These are phyloP conservation scores for Thelonectria olida DNA, from an alignment of 2,329 filamentous ascomycete species.

Conservation along the genomic window DNA sequence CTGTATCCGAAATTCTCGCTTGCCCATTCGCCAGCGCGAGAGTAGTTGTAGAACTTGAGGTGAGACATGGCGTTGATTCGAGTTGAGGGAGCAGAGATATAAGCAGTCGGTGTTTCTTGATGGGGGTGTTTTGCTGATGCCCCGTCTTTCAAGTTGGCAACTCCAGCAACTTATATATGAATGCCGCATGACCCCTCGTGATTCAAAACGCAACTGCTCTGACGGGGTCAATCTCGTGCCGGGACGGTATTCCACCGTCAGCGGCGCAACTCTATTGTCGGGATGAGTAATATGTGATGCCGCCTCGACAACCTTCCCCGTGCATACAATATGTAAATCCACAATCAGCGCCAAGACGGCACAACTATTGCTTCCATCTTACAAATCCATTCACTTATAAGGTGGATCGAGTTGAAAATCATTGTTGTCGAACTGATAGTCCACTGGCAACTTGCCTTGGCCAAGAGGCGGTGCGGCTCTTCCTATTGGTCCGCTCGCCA, in stretches of 20 bases:
- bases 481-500: slow-evolving; percentile 17
- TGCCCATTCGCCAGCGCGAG: slow-evolving; percentile 41
- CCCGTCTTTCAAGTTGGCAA: not conserved
- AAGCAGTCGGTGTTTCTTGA: not conserved
- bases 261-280: not conserved
- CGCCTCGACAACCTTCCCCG: not conserved
- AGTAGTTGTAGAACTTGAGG: slow-evolving; percentile 42
- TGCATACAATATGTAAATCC: not conserved
- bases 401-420: not conserved
- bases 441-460: not conserved
- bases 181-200: not conserved
- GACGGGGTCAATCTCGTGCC: not conserved
- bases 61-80: slow-evolving; percentile 37
- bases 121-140: not conserved
- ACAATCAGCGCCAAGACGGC: slow-evolving; percentile 25
- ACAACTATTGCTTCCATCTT: slow-evolving; percentile 18
- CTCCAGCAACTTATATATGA: not conserved
- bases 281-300: slow-evolving; percentile 6
- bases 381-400: slow-evolving; percentile 24
- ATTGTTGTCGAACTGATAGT: not conserved
- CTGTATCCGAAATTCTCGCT: slow-evolving; percentile 50
- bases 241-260: not conserved
- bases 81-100: not conserved
- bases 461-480: not conserved
- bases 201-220: not conserved